Conservation (phyloP, 2,329 filamentous ascomycete genomes). For the Epichloe glyceriae region DNA sequence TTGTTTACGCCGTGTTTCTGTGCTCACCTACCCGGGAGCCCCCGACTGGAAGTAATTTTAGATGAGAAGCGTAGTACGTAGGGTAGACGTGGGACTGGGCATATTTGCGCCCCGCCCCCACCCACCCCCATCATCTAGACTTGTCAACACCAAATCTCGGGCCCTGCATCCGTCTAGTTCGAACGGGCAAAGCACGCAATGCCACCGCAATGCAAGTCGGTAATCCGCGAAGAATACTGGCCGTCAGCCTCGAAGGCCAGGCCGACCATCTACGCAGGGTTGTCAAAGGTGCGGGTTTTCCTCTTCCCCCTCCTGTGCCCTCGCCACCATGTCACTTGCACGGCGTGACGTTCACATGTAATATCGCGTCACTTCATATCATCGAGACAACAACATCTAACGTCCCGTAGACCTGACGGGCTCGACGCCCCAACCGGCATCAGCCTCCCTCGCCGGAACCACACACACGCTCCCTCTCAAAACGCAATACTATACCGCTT, state of each 20-base stretch:
- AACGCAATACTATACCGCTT: conserved; percentile 48
- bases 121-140: background rate
- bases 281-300: conserved; percentile 34
- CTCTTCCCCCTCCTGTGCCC: background rate
- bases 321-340: background rate
- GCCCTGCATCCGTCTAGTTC: background rate
- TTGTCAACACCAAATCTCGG: too few species aligned
- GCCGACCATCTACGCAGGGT: conserved; percentile 34
- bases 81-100: too few species aligned
- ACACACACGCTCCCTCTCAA: conserved; percentile 42
- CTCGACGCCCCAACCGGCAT: conserved; percentile 24
- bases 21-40: too few species aligned
- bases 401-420: conserved; percentile 38
- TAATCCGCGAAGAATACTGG: conserved; percentile 39
- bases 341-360: too few species aligned
- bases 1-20: too few species aligned
- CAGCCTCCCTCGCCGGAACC: conserved; percentile 40
- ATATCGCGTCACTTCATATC: background rate
- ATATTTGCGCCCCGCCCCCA: background rate
- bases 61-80: too few species aligned
- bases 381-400: background rate
- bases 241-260: conserved; percentile 37
- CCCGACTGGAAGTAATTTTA: too few species aligned
- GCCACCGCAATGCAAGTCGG: background rate
- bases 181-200: background rate